These are phyloP conservation scores for Nicotiana otophora DNA, from an alignment of 257 asterid genomes.

Conservation along the genomic window DNA sequence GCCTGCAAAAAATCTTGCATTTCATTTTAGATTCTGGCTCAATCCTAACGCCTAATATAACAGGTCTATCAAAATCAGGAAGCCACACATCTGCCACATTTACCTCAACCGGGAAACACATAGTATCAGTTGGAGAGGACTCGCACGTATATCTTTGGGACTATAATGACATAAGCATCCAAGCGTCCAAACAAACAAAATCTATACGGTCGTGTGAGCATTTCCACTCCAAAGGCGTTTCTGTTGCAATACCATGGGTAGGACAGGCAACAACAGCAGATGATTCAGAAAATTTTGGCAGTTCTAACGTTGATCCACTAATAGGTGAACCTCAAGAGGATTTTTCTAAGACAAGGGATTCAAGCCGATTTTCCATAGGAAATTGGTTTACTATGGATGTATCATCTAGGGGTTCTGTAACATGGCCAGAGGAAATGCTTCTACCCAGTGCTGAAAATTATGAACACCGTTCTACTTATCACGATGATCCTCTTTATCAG, in stretches of 20 bases:
- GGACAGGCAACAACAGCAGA: constrained; percentile 7
- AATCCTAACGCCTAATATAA: not conserved
- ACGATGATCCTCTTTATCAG: constrained; percentile 18
- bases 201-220: constrained; percentile 64
- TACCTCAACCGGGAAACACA: constrained; percentile 53
- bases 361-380: constrained; percentile 52
- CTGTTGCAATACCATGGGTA: constrained; percentile 65
- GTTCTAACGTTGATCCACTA: constrained; percentile 13
- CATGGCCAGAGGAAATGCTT: constrained; percentile 93
- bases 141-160: constrained; percentile 71
- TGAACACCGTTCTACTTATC: not conserved
- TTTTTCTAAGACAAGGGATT: constrained; percentile 26
- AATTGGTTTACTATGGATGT: constrained; percentile 66
- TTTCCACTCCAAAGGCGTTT: constrained; percentile 42
- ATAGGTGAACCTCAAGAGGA: constrained; percentile 10
- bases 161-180: constrained; percentile 35
- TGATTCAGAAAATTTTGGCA: not conserved
- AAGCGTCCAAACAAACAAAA: constrained; percentile 36
- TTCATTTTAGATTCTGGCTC: not conserved
- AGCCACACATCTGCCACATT: constrained; percentile 64
- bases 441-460: constrained; percentile 34
- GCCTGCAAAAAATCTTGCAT: not conserved
- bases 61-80: constrained; percentile 66
- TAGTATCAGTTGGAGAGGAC: constrained; percentile 73
- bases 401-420: constrained; percentile 39